Evolutionary conservation across 352 stramenopile species (phyloP).

Genomic region (Globisporangium spiculum): DNA sequence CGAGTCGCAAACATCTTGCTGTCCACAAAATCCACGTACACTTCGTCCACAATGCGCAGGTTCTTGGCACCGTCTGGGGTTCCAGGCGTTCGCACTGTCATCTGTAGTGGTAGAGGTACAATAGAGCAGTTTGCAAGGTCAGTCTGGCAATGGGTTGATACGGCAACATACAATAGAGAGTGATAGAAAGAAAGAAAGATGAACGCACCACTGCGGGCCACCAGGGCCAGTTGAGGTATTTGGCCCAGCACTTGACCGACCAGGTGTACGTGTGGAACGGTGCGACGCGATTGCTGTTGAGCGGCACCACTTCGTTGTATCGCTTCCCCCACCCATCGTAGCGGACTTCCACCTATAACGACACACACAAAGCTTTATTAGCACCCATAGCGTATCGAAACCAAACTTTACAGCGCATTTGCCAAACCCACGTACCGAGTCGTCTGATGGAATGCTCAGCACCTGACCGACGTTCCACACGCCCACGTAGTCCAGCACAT

Average conservation of each 20-base stretch:
- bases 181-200: background rate
- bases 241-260: slow-evolving; percentile 78
- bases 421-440: background rate
- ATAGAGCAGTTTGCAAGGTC: background rate
- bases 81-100: slow-evolving; percentile 61
- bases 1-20: slow-evolving; percentile 34
- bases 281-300: slow-evolving; percentile 59
- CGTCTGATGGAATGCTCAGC: slow-evolving; percentile 9
- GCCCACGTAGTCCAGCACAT: slow-evolving; percentile 14
- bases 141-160: background rate
- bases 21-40: slow-evolving; percentile 68
- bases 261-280: slow-evolving; percentile 79
- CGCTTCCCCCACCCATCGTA: slow-evolving; percentile 65
- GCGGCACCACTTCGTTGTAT: slow-evolving; percentile 56
- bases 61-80: slow-evolving; percentile 35
- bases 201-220: slow-evolving; percentile 66
- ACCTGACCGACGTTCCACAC: slow-evolving; percentile 13
- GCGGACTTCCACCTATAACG: slow-evolving; percentile 45
- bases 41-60: slow-evolving; percentile 31
- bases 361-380: background rate
- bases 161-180: background rate
- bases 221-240: slow-evolving; percentile 75
- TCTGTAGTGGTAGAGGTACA: slow-evolving; percentile 24
- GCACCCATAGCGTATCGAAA: background rate
- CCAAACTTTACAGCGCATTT: background rate